Conservation (phyloP, 176 grass and related monocot species). For the Tillandsia fasciculata region DNA sequence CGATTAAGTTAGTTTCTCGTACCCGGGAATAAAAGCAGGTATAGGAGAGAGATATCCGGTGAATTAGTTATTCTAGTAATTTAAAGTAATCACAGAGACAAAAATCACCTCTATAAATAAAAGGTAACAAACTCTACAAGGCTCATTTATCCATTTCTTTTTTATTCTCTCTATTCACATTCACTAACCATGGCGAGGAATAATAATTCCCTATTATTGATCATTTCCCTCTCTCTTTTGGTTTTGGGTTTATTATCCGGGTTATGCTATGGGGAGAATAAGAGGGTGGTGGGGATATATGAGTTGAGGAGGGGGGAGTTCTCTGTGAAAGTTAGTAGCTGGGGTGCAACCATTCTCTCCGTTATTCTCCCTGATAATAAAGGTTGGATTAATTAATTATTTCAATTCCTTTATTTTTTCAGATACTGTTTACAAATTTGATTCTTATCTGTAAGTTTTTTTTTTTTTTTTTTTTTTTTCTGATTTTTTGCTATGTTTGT, state of each 20-base stretch:
- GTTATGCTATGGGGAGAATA: not conserved
- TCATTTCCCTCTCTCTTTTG: conserved; percentile 10
- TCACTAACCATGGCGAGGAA: conserved; percentile 18
- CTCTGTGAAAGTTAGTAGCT: conserved; percentile 35
- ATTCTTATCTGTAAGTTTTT: not conserved
- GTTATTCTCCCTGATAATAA: conserved; percentile 61
- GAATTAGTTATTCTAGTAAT: no score
- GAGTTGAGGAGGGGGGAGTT: conserved; percentile 38
- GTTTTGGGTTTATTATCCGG: conserved; percentile 1
- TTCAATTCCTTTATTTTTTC: not conserved
- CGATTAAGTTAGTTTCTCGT: no score
- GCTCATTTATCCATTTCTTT: not conserved
- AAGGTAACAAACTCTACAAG: not conserved
- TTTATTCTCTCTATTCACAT: conserved; percentile 5
- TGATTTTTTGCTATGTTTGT: not conserved
- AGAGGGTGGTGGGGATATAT: conserved; percentile 35
- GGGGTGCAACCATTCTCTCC: conserved; percentile 39
- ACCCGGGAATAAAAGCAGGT: no score
- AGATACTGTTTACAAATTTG: not conserved
- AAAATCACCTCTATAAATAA: no score
- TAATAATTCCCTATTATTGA: not conserved
- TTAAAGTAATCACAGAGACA: no score
- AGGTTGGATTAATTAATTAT: conserved; percentile 16
- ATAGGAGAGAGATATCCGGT: no score
- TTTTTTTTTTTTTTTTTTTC: no score